A percentile compares a stretch with the other conserved stretches of the same genome.
Evolutionary conservation across 2,329 filamentous ascomycete species (phyloP).

Genomic region (Penicillium sp.): DNA sequence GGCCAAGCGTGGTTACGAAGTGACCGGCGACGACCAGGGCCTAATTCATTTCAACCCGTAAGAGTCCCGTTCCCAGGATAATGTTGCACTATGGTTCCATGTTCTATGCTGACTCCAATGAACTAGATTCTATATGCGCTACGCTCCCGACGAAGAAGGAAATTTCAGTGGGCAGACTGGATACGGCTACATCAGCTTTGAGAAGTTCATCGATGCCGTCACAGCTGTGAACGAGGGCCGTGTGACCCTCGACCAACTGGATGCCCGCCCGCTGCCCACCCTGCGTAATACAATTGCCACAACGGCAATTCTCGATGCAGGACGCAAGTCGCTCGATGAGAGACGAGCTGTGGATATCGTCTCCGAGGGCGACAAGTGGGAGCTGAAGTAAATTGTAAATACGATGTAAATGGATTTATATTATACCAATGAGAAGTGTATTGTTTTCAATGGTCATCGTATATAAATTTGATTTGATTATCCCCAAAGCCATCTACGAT

Average conservation of each 20-base stretch:
- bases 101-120: background rate
- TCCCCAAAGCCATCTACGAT: background rate
- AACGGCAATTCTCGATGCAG: conserved; percentile 86
- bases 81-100: background rate
- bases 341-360: conserved; percentile 70
- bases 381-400: conserved; percentile 54
- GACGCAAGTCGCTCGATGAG: conserved; percentile 80
- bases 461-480: background rate
- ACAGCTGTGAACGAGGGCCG: conserved; percentile 71
- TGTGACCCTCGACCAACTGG: conserved; percentile 70
- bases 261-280: conserved; percentile 77
- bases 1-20: conserved; percentile 90
- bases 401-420: background rate
- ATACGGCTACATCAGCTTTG: conserved; percentile 90
- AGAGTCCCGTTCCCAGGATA: conserved; percentile 17
- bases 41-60: conserved; percentile 84
- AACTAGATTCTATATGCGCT: conserved; percentile 81
- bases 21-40: conserved; percentile 73
- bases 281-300: conserved; percentile 86
- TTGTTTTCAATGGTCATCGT: background rate
- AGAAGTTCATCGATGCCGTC: conserved; percentile 92
- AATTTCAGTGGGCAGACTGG: conserved; percentile 90
- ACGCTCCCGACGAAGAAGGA: conserved; percentile 89
- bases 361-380: conserved; percentile 54
- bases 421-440: background rate